Conservation (phyloP, 2,329 filamentous ascomycete genomes). For the Lecanicillium sp. region DNA sequence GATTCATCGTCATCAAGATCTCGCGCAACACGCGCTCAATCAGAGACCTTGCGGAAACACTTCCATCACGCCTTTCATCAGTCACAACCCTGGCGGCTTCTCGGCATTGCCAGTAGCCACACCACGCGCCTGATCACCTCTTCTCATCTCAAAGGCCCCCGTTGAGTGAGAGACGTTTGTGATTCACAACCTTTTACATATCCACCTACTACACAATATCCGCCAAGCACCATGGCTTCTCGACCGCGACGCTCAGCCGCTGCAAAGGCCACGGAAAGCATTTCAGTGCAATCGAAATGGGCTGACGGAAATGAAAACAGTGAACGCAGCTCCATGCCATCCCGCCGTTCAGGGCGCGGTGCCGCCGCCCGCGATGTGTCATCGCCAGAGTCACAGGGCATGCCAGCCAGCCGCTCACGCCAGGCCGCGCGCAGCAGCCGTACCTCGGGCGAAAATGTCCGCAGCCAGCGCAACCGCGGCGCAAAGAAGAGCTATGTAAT, state of each 20-base stretch:
- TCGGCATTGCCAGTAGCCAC: too few relatives aligned
- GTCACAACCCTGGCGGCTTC: too few relatives aligned
- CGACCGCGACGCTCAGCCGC: slow-evolving; percentile 40
- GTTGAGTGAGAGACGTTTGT: background rate
- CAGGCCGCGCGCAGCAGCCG: slow-evolving; percentile 40
- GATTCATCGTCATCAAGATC: too few relatives aligned
- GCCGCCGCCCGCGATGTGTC: slow-evolving; percentile 37
- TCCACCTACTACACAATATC: slow-evolving; percentile 1
- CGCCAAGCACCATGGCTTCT: slow-evolving; percentile 31
- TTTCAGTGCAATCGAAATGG: slow-evolving; percentile 33
- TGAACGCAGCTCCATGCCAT: slow-evolving; percentile 39
- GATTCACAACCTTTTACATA: slow-evolving; percentile 2
- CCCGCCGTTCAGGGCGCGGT: slow-evolving; percentile 42
- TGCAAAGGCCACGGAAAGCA: slow-evolving; percentile 33
- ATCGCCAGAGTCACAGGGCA: slow-evolving; percentile 37
- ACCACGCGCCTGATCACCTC: too few relatives aligned
- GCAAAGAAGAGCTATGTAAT: slow-evolving; percentile 54
- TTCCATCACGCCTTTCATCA: too few relatives aligned
- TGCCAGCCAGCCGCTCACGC: slow-evolving; percentile 9
- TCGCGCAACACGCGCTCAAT: too few relatives aligned
- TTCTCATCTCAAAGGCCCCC: too few relatives aligned
- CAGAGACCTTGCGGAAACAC: too few relatives aligned
- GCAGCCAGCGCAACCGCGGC: slow-evolving; percentile 45
- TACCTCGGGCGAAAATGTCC: slow-evolving; percentile 35
- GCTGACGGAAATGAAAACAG: slow-evolving; percentile 25